These are phyloP conservation scores for Castanea sativa DNA, from an alignment of 306 rosid genomes.

Conservation along the genomic window DNA sequence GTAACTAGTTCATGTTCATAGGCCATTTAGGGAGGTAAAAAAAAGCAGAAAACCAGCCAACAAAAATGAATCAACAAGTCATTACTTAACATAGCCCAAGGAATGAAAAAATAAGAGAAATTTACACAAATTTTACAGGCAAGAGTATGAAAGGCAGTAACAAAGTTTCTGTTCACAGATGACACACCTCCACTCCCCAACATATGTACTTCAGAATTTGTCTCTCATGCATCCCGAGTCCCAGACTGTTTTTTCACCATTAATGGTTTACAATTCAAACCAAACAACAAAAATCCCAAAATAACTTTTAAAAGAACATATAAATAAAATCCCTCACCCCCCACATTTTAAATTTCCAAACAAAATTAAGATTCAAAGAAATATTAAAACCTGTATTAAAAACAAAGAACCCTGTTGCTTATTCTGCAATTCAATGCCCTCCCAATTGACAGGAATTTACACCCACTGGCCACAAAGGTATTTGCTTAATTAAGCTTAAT, in stretches of 20 bases:
- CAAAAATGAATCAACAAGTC: not conserved
- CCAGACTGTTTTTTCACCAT: not conserved
- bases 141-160: slow-evolving; percentile 10
- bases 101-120: slow-evolving; percentile 12
- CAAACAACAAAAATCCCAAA: slow-evolving; percentile 11
- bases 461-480: slow-evolving; percentile 3
- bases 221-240: slow-evolving; percentile 7
- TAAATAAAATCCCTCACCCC: slow-evolving; percentile 29
- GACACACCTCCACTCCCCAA: slow-evolving; percentile 21
- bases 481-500: slow-evolving; percentile 11
- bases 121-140: slow-evolving; percentile 45
- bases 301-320: slow-evolving; percentile 11
- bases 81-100: not conserved
- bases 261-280: slow-evolving; percentile 25
- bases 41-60: not conserved
- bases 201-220: slow-evolving; percentile 13
- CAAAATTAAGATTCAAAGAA: slow-evolving; percentile 24
- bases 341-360: slow-evolving; percentile 14
- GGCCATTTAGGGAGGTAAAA: not conserved
- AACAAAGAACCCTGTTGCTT: slow-evolving; percentile 23
- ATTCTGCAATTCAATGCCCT: slow-evolving; percentile 2
- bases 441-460: slow-evolving; percentile 2
- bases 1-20: not conserved
- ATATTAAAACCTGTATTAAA: slow-evolving; percentile 27
- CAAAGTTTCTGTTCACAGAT: slow-evolving; percentile 13